phyloP scores from a whole-genome alignment of 495 filamentous ascomycete species.

The Hypoxylon intermedium region DNA sequence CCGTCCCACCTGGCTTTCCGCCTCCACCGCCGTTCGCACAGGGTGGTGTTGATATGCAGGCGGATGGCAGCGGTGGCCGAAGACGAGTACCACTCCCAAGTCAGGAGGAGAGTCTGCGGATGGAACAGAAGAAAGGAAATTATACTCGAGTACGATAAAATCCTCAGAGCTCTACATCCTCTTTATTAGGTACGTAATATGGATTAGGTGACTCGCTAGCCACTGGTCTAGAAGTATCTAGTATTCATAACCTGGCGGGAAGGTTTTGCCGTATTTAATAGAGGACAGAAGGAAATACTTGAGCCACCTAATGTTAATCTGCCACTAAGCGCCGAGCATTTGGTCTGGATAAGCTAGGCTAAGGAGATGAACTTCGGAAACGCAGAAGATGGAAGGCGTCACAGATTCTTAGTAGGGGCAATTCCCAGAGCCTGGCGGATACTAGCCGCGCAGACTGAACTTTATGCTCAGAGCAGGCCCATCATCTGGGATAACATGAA shows the following conservation, averaged over 20 bases:
- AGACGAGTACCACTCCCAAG: constrained; percentile 75
- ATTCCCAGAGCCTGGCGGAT: no score
- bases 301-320: no score
- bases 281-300: no score
- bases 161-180: background rate
- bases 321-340: no score
- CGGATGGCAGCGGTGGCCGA: constrained; percentile 39
- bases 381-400: no score
- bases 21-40: constrained; percentile 45
- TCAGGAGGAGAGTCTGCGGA: constrained; percentile 79
- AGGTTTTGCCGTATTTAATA: no score
- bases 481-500: background rate
- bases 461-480: background rate
- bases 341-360: no score
- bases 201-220: no score
- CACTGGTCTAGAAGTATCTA: no score
- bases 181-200: background rate
- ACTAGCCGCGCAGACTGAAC: background rate
- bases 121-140: constrained; percentile 73
- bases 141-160: constrained; percentile 61
- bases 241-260: no score
- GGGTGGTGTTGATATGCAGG: constrained; percentile 35
- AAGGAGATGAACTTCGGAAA: no score
- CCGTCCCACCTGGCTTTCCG: constrained; percentile 59
- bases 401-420: no score